phyloP scores from a whole-genome alignment of 257 asterid species.

The Solanum pimpinellifolium region DNA sequence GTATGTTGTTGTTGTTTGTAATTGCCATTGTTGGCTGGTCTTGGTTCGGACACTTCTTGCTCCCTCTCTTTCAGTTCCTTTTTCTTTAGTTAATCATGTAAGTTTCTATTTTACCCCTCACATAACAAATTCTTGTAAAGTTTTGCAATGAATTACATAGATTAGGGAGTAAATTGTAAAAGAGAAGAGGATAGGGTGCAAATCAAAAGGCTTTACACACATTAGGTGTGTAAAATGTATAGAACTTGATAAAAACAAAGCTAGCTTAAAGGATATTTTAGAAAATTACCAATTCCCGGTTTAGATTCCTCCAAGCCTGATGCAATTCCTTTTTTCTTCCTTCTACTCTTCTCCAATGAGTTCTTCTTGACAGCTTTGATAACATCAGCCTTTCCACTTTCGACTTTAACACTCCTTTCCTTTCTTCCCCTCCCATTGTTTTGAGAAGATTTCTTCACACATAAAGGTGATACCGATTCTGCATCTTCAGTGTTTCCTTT shows the following conservation, averaged over 20 bases:
- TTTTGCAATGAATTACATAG: neutral
- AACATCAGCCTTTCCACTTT: constrained; percentile 9
- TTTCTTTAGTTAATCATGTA: neutral
- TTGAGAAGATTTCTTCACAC: constrained; percentile 1
- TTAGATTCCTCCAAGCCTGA: constrained; percentile 13
- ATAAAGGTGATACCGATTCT: neutral
- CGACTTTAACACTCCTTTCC: neutral
- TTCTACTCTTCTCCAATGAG: neutral
- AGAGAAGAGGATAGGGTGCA: neutral
- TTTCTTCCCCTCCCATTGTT: neutral
- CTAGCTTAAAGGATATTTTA: neutral
- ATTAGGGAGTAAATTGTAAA: neutral
- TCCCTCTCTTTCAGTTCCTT: neutral
- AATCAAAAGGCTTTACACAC: neutral
- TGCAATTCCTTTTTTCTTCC: neutral
- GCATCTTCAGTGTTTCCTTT: constrained; percentile 5
- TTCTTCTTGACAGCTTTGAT: constrained; percentile 3
- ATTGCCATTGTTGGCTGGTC: neutral
- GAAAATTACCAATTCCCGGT: constrained; percentile 32
- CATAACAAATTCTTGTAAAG: neutral
- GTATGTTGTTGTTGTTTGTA: neutral
- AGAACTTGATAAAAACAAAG: neutral
- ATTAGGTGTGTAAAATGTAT: neutral
- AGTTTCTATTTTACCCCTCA: neutral
- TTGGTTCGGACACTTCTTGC: neutral